These are phyloP conservation scores for Aspergillus spinulosporus DNA, from an alignment of 2,329 filamentous ascomycete genomes.

Conservation along the genomic window DNA sequence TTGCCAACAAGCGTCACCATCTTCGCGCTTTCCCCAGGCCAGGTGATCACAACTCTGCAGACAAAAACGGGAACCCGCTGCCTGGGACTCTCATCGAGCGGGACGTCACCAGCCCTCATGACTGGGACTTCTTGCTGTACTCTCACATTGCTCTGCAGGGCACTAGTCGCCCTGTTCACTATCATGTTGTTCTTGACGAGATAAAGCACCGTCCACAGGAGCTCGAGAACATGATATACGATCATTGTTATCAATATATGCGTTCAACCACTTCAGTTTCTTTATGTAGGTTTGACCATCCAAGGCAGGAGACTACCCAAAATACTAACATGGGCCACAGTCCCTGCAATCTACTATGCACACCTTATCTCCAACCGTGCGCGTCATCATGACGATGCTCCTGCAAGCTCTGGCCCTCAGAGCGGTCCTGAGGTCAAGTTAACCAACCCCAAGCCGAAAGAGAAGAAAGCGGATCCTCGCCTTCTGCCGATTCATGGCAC, in stretches of 20 bases:
- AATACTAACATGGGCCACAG: conserved; percentile 22
- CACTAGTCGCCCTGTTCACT: conserved; percentile 88
- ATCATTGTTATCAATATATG: conserved; percentile 91
- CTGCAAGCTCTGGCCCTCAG: conserved; percentile 42
- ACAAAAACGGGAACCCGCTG: conserved; percentile 77
- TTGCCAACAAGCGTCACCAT: conserved; percentile 93
- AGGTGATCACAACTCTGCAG: conserved; percentile 52
- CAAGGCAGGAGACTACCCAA: background rate
- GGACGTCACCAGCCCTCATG: conserved; percentile 86
- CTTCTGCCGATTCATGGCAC: conserved; percentile 37
- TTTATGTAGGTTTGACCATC: conserved; percentile 49
- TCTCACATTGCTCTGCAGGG: conserved; percentile 84
- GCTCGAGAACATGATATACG: conserved; percentile 86
- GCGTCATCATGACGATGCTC: conserved; percentile 66
- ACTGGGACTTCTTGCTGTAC: conserved; percentile 82
- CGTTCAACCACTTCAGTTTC: conserved; percentile 92
- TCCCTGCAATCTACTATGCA: conserved; percentile 91
- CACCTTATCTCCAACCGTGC: conserved; percentile 84
- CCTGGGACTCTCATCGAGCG: conserved; percentile 85
- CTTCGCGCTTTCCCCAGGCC: conserved; percentile 82
- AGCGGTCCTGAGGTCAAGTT: conserved; percentile 41
- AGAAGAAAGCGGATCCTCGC: conserved; percentile 32
- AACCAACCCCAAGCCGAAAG: conserved; percentile 30
- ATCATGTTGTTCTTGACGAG: conserved; percentile 86
- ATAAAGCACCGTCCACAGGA: conserved; percentile 65